Base-by-base conservation (phyloP, 2,329 filamentous ascomycete species). In the Neofusicoccum umdonicola region DNA sequence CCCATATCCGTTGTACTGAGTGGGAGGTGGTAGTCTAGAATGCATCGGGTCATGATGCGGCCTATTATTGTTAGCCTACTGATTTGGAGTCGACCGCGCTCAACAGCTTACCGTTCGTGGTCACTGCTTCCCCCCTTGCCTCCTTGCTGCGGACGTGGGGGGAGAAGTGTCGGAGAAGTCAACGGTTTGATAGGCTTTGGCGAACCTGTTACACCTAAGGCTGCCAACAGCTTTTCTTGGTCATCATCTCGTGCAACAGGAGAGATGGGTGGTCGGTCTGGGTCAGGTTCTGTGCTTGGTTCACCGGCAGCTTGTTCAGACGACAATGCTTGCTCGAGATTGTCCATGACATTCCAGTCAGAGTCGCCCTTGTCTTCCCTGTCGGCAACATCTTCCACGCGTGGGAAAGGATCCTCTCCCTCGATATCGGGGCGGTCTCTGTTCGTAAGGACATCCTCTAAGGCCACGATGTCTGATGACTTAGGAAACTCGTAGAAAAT, bases 401-500 rank as follows among this genome's bases (percentile, higher is more conserved):
- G 72, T 9, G 68, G 70, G 44, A 70, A 69, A 54, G 61, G 69
- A 63, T 47, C 68, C 66, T 62, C 70, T 2, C 70, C 64, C 47
- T 73, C 64, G 9, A 71, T 72, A 65, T 80, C 76, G 1, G 73
- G 72, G 4, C 76, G 73, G 65, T 79, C 73, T 51, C 79, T 77
- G 58, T 78, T 74, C 9, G 74, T 69, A 44, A 80, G 74, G 31
- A 82, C 77, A 22, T 82, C 78, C 42, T 79, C 74, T 50, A 83
- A 67, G 3, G 79, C 72, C 41, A 84, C 70, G 12, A 81, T 67
- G 5, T 76, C 71, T 64, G 76, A 76, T n/a, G 79, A 71, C 2
- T 71, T 72, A 1, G 76, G 72, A 58, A 84, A 82, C 4, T 80
- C 75, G 5, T 77, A 73, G 67, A 84, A 85, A 15, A 83, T 79